Evolutionary conservation across 148 eudicot genomes (phyloP).

Genomic region (Tetragonia tetragonoides): DNA sequence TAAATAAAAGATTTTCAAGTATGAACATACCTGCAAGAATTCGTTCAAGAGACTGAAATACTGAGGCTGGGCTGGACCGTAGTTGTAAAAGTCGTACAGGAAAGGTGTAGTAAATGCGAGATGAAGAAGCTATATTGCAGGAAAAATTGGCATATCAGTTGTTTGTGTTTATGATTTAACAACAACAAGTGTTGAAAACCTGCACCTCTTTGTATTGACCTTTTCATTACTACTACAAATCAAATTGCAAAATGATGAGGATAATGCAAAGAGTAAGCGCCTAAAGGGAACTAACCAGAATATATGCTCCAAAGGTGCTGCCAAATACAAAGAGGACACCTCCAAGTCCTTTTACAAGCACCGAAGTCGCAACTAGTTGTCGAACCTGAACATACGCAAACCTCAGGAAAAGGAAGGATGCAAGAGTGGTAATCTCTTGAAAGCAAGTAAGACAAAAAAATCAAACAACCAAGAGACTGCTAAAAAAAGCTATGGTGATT

Average conservation of each 20-base stretch:
- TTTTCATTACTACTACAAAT: not conserved
- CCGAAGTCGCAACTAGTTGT: constrained; percentile 52
- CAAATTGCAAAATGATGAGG: not conserved
- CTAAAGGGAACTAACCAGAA: constrained; percentile 47
- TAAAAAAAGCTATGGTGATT: no score
- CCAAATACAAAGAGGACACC: constrained; percentile 74
- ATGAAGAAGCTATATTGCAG: constrained; percentile 43
- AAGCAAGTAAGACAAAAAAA: no score
- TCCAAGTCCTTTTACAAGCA: constrained; percentile 63
- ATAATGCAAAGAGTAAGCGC: not conserved
- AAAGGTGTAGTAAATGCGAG: constrained; percentile 49
- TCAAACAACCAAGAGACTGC: not conserved
- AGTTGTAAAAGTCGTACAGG: constrained; percentile 59
- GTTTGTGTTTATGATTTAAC: not conserved
- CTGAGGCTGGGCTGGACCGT: constrained; percentile 35
- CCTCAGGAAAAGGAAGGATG: not conserved
- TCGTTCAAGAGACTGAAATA: constrained; percentile 37
- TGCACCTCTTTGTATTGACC: no score
- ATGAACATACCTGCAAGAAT: constrained; percentile 51
- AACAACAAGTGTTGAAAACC: no score
- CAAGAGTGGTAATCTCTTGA: not conserved
- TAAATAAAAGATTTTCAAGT: not conserved
- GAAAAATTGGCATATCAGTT: constrained; percentile 1
- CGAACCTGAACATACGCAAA: constrained; percentile 43
- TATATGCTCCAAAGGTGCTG: constrained; percentile 67